A percentile compares a stretch with the other conserved stretches of the same genome.
phyloP scores from a whole-genome alignment of 805 yeast species.

The Priceomyces fermenticarens region DNA sequence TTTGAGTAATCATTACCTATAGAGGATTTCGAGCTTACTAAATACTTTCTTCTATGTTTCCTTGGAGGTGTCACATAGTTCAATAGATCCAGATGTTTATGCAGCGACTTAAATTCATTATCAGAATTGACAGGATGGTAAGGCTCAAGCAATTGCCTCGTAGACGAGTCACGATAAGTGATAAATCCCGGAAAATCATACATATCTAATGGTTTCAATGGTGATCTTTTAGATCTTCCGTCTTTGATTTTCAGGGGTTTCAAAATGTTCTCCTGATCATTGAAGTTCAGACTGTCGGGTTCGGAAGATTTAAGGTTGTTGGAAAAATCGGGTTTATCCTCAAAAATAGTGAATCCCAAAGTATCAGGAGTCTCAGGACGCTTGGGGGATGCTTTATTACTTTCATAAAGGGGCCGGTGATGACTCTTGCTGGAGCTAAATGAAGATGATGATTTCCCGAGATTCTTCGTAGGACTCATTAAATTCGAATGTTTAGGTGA shows the following conservation, averaged over 20 bases:
- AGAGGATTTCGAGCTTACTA: constrained; percentile 16
- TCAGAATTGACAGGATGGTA: constrained; percentile 29
- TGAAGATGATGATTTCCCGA: constrained; percentile 6
- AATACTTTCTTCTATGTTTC: constrained; percentile 16
- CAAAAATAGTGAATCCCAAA: constrained; percentile 18
- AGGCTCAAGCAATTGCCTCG: constrained; percentile 20
- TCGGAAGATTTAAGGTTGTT: constrained; percentile 10
- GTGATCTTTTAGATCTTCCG: constrained; percentile 14
- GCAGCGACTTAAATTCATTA: constrained; percentile 27
- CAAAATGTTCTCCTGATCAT: constrained; percentile 41
- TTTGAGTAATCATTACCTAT: constrained; percentile 9
- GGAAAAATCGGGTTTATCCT: constrained; percentile 10
- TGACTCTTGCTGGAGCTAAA: constrained; percentile 1
- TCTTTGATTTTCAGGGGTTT: constrained; percentile 23
- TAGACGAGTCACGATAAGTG: constrained; percentile 6
- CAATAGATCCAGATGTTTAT: constrained; percentile 29
- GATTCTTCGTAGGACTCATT: constrained; percentile 11
- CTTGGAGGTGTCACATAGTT: constrained; percentile 35
- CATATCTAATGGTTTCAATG: constrained; percentile 28
- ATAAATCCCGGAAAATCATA: constrained; percentile 29
- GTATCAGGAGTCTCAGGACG: constrained; percentile 8
- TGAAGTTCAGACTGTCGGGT: constrained; percentile 17
- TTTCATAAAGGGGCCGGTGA: background rate
- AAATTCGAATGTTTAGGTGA: constrained; percentile 21
- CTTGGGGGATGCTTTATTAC: constrained; percentile 8